Base-by-base conservation (phyloP, 768 basidiomycete genomes). In the Infundibulicybe gibba region DNA sequence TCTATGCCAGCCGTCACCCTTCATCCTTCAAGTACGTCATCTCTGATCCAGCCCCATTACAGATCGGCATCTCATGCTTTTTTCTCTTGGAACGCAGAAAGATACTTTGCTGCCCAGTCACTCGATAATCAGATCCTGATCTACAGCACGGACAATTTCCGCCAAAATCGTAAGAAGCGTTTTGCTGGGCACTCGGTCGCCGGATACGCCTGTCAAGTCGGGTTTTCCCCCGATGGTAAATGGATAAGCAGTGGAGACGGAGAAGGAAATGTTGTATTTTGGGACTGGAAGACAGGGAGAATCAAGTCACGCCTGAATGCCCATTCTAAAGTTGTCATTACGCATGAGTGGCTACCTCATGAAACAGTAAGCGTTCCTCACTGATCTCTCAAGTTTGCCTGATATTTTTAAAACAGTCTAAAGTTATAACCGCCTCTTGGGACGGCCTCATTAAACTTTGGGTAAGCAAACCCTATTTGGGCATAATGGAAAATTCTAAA, bases 261-360 rank as follows among this genome's bases (percentile, higher is more conserved):
- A 9, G 84, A 87, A 55, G 97, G 97, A 8, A 94, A 97, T 63
- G 77, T 99, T 37, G 89, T 97, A 3, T 95, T 97, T 66, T 99
- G 97, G 97, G 97, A 98, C 65, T 99, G 92, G 90, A 98, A 97
- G 70, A 94, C 87, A n/a, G 90, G 94, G 1, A 83, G 91, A 52
- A 94, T 98, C 65, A 91, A 94, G 70, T 92, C 88, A 46, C 75
- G 91, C 33, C 66, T 98, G 46, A 82, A 83, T 53, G 92, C 91
- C 2, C 97, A 98, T 64, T 83, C 79, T 11, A 93, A 97, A 68
- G 95, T 97, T n/a, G 90, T 98, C 43, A 97, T 99, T 57, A 81
- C 92, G 16, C 97, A 99, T 60, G 91, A 91, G 61, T 99, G 97
- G 97, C 68, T 99, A 49, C 97, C 95, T 43, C 94, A 99, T 62